Conservation (phyloP, 2,329 filamentous ascomycete species). For the Cladosporium velox region DNA sequence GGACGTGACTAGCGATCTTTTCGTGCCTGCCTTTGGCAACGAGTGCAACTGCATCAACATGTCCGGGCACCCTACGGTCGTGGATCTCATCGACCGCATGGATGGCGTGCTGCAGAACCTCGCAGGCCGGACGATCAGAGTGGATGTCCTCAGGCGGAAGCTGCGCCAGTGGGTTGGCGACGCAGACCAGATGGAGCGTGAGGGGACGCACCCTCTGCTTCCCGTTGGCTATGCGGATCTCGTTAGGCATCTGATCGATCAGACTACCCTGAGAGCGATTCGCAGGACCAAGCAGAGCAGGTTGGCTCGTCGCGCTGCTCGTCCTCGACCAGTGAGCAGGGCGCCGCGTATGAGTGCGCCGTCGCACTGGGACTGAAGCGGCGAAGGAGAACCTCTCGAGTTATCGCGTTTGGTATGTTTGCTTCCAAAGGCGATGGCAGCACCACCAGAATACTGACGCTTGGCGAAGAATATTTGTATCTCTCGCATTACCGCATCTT, state of each 20-base stretch:
- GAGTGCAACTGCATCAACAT: background rate
- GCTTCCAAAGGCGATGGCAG: background rate
- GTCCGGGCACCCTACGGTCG: background rate
- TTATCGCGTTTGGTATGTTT: background rate
- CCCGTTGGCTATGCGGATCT: background rate
- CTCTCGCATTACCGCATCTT: background rate
- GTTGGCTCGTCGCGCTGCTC: background rate
- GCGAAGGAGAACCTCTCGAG: background rate
- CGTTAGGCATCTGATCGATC: background rate
- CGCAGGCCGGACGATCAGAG: background rate
- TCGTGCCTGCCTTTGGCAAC: background rate
- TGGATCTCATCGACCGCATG: background rate
- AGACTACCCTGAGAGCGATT: background rate
- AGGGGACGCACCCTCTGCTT: background rate
- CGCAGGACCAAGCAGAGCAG: background rate
- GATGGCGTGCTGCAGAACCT: background rate
- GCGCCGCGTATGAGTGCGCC: slow-evolving; percentile 1
- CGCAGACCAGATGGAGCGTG: background rate
- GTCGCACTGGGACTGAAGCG: background rate
- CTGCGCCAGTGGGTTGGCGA: background rate
- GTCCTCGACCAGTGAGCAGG: background rate
- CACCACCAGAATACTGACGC: background rate
- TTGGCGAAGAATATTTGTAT: background rate
- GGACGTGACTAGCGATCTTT: background rate
- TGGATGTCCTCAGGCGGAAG: background rate